Base-by-base conservation (phyloP, 805 yeast species). In the Torulaspora quercuum region DNA sequence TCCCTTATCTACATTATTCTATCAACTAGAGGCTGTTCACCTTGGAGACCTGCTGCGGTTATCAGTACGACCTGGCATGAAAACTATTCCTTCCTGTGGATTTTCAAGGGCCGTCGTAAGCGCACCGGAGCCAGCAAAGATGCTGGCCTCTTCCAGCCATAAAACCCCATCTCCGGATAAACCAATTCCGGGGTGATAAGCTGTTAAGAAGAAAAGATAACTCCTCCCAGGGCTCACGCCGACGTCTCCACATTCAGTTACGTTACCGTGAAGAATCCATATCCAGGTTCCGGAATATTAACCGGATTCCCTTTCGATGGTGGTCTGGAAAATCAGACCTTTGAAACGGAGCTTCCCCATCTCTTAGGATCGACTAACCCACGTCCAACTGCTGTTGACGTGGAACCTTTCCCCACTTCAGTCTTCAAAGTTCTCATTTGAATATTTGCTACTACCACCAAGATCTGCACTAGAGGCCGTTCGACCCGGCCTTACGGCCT, bases 11-110 rank as follows among this genome's bases (percentile, higher is more conserved):
- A 62, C 65, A 57, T 61, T 59, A 57, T 61, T 61, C 66, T 61
- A 59, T 63, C 65, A 62, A 61, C 66, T 59, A 62, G 65, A 63
- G 66, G 65, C 67, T 60, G 67, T 63, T 63, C 62, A 61, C 67
- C 67, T 63, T 57, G 67, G 66, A 63, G 67, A 61, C 67, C 66
- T 63, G 65, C 65, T 63, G 66, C 66, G 68, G 67, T 54, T 61
- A 61, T 60, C 61, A 60, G 67, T 59, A 62, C 65, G 66, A 61
- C 65, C 62, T 59, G 63, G 63, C 61, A 56, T 55, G 65, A 61
- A 59, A 55, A 55, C 59, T 53, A 56, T 50, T 59, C 57, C 64
- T 58, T 61, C 64, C 62, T 50, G 63, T 49, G 64, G 65, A 60
- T 60, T 60, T 60, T 59, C 65, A 61, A 57, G 66, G 64, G 54